phyloP scores from a whole-genome alignment of 129 eudicot genomes.

The Artemisia tridentata region DNA sequence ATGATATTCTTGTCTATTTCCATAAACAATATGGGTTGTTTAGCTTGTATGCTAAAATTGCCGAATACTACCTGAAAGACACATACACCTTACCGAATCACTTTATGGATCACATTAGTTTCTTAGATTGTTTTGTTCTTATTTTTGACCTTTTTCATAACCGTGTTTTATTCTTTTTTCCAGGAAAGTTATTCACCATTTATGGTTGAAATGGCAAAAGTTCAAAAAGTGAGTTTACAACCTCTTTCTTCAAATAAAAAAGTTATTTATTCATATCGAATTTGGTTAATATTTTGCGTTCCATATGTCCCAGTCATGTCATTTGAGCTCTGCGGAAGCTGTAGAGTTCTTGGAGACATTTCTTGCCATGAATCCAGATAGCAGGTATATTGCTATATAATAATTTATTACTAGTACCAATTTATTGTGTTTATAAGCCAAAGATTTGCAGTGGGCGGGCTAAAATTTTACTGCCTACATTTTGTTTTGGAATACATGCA shows the following conservation, averaged over 20 bases:
- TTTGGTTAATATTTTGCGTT: not conserved
- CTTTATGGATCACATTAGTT: not conserved
- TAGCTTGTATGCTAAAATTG: not conserved
- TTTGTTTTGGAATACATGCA: constrained; percentile 2
- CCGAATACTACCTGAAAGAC: not conserved
- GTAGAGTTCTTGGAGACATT: constrained; percentile 71
- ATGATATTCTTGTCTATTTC: not conserved
- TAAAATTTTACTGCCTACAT: constrained; percentile 6
- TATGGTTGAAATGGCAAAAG: constrained; percentile 82
- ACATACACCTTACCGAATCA: not conserved
- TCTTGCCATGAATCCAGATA: constrained; percentile 83
- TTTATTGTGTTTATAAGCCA: not conserved
- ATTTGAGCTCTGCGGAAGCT: constrained; percentile 69
- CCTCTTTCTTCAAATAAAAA: not conserved
- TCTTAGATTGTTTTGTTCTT: not conserved
- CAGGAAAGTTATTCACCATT: constrained; percentile 80
- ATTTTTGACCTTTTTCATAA: constrained; percentile 11
- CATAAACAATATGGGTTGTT: constrained; percentile 5
- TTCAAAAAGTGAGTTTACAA: constrained; percentile 55
- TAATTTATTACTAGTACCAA: not conserved
- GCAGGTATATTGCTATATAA: constrained; percentile 46
- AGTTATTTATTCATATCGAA: not conserved
- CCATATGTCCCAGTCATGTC: constrained; percentile 44
- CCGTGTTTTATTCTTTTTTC: constrained; percentile 20
- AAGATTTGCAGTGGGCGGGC: not conserved